Percentiles rank a stretch among this genome's conserved stretches.
Evolutionary conservation across 768 basidiomycete genomes (phyloP).

Genomic region (Nidularia sp.): DNA sequence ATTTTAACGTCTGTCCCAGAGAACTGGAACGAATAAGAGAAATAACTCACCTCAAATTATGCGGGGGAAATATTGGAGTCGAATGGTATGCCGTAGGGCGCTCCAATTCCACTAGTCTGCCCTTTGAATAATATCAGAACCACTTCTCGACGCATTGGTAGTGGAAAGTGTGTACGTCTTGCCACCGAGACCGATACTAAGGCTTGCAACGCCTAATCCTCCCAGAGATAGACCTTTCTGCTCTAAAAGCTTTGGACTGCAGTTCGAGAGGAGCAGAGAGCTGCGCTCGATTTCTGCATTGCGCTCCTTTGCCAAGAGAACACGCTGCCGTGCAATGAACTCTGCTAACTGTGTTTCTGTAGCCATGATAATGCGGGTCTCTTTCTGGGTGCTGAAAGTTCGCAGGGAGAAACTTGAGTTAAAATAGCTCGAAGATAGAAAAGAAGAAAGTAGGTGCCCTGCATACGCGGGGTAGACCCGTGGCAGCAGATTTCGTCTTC

Average conservation of each 20-base stretch:
- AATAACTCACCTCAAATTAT: slow-evolving; percentile 65
- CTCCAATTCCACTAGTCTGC: slow-evolving; percentile 83
- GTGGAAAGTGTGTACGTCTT: slow-evolving; percentile 64
- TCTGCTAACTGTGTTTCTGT: slow-evolving; percentile 33
- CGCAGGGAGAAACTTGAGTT: too few relatives aligned
- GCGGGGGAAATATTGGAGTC: slow-evolving; percentile 72
- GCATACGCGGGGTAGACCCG: too few relatives aligned
- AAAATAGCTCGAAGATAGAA: too few relatives aligned
- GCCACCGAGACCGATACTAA: slow-evolving; percentile 87
- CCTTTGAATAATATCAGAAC: slow-evolving; percentile 24
- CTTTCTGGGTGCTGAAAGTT: too few relatives aligned
- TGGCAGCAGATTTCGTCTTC: too few relatives aligned
- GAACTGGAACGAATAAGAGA: not conserved
- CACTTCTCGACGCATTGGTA: not conserved
- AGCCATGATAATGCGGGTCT: slow-evolving; percentile 14
- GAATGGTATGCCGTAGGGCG: slow-evolving; percentile 78
- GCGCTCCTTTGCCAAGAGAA: slow-evolving; percentile 68
- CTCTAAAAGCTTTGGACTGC: slow-evolving; percentile 81
- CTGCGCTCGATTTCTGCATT: slow-evolving; percentile 82
- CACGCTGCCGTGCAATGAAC: slow-evolving; percentile 67
- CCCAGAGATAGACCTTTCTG: slow-evolving; percentile 80
- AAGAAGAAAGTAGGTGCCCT: too few relatives aligned
- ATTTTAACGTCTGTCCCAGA: not conserved
- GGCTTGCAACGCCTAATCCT: slow-evolving; percentile 63
- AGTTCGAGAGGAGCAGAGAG: slow-evolving; percentile 76